phyloP scores from a whole-genome alignment of 768 basidiomycete genomes.

The Dioszegia crocea region DNA sequence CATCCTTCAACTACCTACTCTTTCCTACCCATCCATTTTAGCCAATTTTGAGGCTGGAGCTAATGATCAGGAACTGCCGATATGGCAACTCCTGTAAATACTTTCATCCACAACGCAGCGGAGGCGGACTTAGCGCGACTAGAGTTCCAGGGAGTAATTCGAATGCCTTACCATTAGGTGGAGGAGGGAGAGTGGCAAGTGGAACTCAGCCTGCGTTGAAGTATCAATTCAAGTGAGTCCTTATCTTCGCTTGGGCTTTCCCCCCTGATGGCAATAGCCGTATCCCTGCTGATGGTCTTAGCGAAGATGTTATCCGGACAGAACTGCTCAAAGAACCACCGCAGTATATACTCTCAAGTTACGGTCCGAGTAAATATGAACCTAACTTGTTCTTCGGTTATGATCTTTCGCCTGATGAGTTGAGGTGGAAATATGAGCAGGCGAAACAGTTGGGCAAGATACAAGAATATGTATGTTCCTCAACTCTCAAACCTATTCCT shows the following conservation, averaged over 20 bases:
- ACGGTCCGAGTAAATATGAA: slow-evolving; percentile 71
- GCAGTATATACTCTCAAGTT: slow-evolving; percentile 71
- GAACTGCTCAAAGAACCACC: slow-evolving; percentile 74
- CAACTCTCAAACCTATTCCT: background rate
- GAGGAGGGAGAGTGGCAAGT: background rate
- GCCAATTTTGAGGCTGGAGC: background rate
- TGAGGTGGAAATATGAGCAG: slow-evolving; percentile 62
- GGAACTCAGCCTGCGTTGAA: background rate
- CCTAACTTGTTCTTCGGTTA: slow-evolving; percentile 62
- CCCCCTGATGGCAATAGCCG: background rate
- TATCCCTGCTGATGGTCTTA: slow-evolving; percentile 41
- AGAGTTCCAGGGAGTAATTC: background rate
- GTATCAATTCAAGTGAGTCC: slow-evolving; percentile 27
- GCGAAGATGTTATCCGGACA: slow-evolving; percentile 60
- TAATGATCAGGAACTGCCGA: slow-evolving; percentile 10
- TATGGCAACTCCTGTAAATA: slow-evolving; percentile 19
- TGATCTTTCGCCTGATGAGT: slow-evolving; percentile 74
- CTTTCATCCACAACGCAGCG: slow-evolving; percentile 22
- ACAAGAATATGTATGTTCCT: slow-evolving; percentile 68
- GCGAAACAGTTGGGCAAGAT: slow-evolving; percentile 59
- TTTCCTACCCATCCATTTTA: no score
- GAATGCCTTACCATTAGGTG: slow-evolving; percentile 13
- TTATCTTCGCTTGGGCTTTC: background rate
- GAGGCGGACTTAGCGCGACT: background rate
- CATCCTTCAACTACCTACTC: background rate